phyloP scores from a whole-genome alignment of 164 flowering plant species.

The Magnolia sinica region DNA sequence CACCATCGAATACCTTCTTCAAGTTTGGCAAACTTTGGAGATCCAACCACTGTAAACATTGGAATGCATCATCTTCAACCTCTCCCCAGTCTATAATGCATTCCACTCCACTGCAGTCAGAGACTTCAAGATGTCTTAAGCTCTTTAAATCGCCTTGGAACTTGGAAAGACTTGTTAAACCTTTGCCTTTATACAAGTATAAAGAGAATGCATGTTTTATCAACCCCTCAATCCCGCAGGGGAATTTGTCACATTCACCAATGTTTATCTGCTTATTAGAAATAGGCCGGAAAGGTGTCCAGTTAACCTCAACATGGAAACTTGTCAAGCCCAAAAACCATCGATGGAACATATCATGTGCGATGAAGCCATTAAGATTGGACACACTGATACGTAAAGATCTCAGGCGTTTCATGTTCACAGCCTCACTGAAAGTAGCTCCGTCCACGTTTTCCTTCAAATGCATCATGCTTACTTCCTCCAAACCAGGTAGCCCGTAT shows the following conservation, averaged over 20 bases:
- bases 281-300: neutral
- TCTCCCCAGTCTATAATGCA: neutral
- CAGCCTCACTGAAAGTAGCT: neutral
- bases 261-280: neutral
- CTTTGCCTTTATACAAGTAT: neutral
- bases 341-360: neutral
- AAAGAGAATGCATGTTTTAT: neutral
- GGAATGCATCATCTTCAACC: neutral
- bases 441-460: neutral
- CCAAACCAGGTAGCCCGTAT: neutral
- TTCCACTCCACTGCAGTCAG: neutral
- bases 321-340: neutral
- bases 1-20: neutral
- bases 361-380: neutral
- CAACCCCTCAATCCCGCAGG: neutral
- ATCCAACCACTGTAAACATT: neutral
- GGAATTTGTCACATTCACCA: neutral
- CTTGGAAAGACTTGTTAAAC: neutral
- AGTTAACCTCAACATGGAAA: neutral
- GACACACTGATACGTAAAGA: neutral
- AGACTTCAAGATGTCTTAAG: neutral
- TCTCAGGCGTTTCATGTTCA: neutral
- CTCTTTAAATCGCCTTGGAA: neutral
- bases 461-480: neutral
- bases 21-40: neutral